Conservation (phyloP, 495 filamentous ascomycete species). For the Corynascus novoguineensis region DNA sequence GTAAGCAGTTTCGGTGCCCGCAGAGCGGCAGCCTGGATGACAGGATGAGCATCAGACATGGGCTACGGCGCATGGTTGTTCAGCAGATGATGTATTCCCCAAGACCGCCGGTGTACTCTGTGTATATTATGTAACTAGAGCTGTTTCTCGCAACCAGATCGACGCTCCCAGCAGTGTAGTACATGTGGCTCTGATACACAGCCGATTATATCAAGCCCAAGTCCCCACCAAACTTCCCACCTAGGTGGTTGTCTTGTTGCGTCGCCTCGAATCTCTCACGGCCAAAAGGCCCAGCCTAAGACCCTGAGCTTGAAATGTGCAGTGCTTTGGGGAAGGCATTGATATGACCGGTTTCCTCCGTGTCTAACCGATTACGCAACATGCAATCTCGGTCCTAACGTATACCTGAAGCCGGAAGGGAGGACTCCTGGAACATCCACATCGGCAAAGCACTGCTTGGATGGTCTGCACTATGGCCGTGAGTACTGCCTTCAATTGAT, state of each 20-base stretch:
- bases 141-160: neutral
- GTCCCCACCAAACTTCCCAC: neutral
- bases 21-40: conserved; percentile 84
- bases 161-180: neutral
- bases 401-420: too few species aligned
- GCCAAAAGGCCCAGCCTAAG: neutral
- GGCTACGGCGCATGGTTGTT: neutral
- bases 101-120: neutral
- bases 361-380: too few species aligned
- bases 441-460: too few species aligned
- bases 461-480: too few species aligned
- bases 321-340: too few species aligned
- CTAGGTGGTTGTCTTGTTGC: neutral
- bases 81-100: neutral
- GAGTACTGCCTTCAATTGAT: neutral
- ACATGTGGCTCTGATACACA: too few species aligned
- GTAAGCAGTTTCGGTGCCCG: conserved; percentile 79
- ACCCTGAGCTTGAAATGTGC: too few species aligned
- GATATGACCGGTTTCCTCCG: too few species aligned
- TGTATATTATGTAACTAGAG: neutral
- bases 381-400: too few species aligned
- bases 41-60: conserved; percentile 47
- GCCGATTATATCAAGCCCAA: too few species aligned
- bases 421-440: too few species aligned
- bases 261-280: too few species aligned